These are phyloP conservation scores for Chytriomyces sp. DNA, from an alignment of 192 early-diverging fungal genomes.

Conservation along the genomic window DNA sequence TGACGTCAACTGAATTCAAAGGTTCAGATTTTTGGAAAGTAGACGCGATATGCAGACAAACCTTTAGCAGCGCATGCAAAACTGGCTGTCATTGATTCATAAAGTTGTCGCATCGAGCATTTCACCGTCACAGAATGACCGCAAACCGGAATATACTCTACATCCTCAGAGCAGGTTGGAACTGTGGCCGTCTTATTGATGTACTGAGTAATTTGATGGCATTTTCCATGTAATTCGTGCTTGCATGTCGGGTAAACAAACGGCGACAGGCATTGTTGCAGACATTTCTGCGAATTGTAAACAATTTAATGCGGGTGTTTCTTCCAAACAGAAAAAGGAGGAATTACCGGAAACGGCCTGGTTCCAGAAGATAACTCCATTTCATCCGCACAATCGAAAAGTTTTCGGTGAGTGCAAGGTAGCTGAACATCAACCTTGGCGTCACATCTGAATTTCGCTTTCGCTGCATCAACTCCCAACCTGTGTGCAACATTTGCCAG, in stretches of 20 bases:
- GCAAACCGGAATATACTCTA: conserved; percentile 28
- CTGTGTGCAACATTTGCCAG: conserved; percentile 11
- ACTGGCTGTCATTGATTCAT: not conserved
- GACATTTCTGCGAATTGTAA: not conserved
- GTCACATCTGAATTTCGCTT: conserved; percentile 16
- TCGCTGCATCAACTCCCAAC: conserved; percentile 12
- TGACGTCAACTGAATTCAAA: not conserved
- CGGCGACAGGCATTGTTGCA: conserved; percentile 14
- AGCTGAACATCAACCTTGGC: conserved; percentile 24
- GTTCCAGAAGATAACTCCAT: conserved; percentile 6
- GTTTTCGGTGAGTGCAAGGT: conserved; percentile 32
- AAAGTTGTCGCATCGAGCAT: conserved; percentile 27
- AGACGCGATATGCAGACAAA: not conserved
- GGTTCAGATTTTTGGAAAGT: not conserved
- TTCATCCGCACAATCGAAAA: conserved; percentile 31
- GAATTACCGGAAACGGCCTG: conserved; percentile 24
- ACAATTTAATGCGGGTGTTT: not conserved
- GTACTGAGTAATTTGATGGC: conserved; percentile 23
- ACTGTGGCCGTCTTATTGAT: not conserved
- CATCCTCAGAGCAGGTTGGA: conserved; percentile 30
- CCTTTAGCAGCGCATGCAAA: conserved; percentile 26
- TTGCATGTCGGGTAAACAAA: conserved; percentile 31
- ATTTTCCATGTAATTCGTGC: conserved; percentile 32
- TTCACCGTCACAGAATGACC: conserved; percentile 27
- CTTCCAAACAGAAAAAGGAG: not conserved